Evolutionary conservation across 176 grass and related monocot genomes (phyloP).

Genomic region (Phoenix dactylifera): DNA sequence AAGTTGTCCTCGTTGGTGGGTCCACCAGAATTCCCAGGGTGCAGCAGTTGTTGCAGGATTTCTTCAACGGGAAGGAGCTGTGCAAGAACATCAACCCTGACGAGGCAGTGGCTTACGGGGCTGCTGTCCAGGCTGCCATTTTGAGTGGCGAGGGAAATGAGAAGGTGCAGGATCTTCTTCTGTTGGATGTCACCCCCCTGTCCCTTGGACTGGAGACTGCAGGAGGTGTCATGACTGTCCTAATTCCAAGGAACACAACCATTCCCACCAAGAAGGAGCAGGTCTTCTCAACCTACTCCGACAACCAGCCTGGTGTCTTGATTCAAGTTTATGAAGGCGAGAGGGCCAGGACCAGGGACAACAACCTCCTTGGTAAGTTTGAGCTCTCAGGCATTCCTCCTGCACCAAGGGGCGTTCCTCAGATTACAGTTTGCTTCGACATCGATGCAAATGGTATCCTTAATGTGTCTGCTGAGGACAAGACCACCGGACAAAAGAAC

Average conservation of each 20-base stretch:
- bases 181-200: too few relatives aligned
- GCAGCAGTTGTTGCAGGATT: too few relatives aligned
- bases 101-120: too few relatives aligned
- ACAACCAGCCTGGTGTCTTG: constrained; percentile 49
- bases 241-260: constrained; percentile 46
- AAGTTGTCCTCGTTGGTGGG: too few relatives aligned
- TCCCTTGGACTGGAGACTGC: too few relatives aligned
- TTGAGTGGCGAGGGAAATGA: too few relatives aligned
- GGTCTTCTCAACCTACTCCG: constrained; percentile 42
- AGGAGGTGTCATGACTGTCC: too few relatives aligned
- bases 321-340: constrained; percentile 52
- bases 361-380: constrained; percentile 63
- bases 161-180: too few relatives aligned
- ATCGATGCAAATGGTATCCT: constrained; percentile 58
- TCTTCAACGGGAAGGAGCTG: too few relatives aligned
- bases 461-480: constrained; percentile 61
- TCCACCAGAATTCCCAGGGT: too few relatives aligned
- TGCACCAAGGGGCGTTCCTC: constrained; percentile 51
- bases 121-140: too few relatives aligned
- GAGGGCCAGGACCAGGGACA: constrained; percentile 44
- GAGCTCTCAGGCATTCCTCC: constrained; percentile 65
- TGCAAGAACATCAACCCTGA: too few relatives aligned
- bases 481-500: constrained; percentile 76
- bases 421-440: constrained; percentile 66
- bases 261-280: constrained; percentile 61